Evolutionary conservation across 805 yeast species (phyloP), one percentile per base, ranked within the genome.

Genomic region (Wickerhamomyces pijperi): DNA sequence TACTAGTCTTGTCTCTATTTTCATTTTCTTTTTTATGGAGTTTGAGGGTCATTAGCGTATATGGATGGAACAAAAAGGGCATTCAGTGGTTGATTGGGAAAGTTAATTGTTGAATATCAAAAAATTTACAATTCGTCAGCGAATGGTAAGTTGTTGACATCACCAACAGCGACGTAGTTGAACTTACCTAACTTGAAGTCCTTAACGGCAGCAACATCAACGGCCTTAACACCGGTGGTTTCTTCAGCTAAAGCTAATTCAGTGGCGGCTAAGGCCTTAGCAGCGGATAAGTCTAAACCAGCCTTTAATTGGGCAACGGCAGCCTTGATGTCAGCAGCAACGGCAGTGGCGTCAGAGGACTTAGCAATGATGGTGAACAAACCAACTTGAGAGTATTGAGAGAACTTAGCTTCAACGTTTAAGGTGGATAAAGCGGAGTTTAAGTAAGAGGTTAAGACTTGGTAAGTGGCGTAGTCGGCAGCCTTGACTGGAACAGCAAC

Each of bases 161-260:
- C 81, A 65, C 97, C 98, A 46, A 85, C 79, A 46, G 92, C 96
- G 48, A 81, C 92, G 57, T 82, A 79, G 68, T 80, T 86, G 69
- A 78, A 79, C 56, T 76, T 76, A 47, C 70, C 71, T 44, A 82
- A 53, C 55, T 72, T 67, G 59, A 58, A 67, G 43, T 55, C 48
- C 45, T 65, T 62, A 39, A 63, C 68, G 19, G 61, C 47, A 28
- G 62, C 54, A 40, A 66, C 59, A 39, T 64, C 59, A 28, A 63
- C 50, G 40, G 63, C 57, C 42, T 51, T 40, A 39, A 57, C 46
- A 39, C 56, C 53, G 29, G 64, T 46, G 42, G 56, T 28, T 40
- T 61, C 64, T 49, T 67, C 71, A 35, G 65, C 59, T 42, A 69
- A 54, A 36, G 70, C 65, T 35, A 61, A 51, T 48, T 61, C 56